These are phyloP conservation scores for Phytopythium vexans DNA, from an alignment of 352 stramenopile genomes.

Conservation along the genomic window DNA sequence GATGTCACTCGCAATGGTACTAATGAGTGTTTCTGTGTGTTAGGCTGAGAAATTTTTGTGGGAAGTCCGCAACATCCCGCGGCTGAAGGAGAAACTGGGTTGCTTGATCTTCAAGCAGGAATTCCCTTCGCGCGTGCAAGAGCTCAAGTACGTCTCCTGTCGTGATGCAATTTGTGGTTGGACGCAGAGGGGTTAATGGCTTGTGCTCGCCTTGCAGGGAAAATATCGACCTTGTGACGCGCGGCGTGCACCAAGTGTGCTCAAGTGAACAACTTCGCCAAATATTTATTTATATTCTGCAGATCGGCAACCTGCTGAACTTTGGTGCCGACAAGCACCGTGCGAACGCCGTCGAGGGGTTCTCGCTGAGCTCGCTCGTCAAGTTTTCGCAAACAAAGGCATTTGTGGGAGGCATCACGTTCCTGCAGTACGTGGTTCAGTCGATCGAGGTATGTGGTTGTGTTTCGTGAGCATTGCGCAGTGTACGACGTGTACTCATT, in stretches of 20 bases:
- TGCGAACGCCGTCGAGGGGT: constrained; percentile 44
- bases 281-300: constrained; percentile 87
- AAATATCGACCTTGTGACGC: constrained; percentile 75
- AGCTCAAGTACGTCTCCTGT: constrained; percentile 37
- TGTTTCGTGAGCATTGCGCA: constrained; percentile 6
- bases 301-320: constrained; percentile 75
- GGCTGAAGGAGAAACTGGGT: constrained; percentile 66
- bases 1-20: no score
- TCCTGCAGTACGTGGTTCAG: constrained; percentile 86
- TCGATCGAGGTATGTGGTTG: constrained; percentile 42
- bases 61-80: constrained; percentile 63
- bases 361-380: constrained; percentile 74
- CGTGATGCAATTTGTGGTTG: not conserved
- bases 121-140: constrained; percentile 70
- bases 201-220: constrained; percentile 22
- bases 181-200: not conserved
- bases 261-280: constrained; percentile 65
- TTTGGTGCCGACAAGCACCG: constrained; percentile 52
- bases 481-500: not conserved
- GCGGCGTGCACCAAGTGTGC: constrained; percentile 77
- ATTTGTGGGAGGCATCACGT: constrained; percentile 77
- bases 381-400: constrained; percentile 88
- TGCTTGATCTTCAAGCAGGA: constrained; percentile 86
- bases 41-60: constrained; percentile 77
- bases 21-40: not conserved